These are phyloP conservation scores for Prunella vulgaris DNA, from an alignment of 257 asterid species.

Conservation along the genomic window DNA sequence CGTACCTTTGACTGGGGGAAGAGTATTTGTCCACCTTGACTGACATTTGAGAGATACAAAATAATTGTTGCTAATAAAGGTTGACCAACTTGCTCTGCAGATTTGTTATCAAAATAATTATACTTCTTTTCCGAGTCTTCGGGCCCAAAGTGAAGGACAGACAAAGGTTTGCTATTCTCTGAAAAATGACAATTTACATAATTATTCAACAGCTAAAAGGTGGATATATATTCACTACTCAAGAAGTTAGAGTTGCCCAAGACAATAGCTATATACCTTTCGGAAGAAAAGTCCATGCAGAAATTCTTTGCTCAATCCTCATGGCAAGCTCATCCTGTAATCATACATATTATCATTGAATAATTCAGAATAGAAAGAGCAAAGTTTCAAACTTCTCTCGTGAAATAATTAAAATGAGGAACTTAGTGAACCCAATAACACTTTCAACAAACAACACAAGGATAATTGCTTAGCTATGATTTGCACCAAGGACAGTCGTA, in stretches of 20 bases:
- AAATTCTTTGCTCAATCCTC: constrained; percentile 71
- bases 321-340: constrained; percentile 54
- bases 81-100: constrained; percentile 29
- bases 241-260: background rate
- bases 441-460: background rate
- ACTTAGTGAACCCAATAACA: background rate
- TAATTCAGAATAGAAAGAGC: background rate
- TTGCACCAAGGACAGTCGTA: background rate
- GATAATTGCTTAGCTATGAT: background rate
- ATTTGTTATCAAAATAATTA: constrained; percentile 34
- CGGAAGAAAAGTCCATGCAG: constrained; percentile 90
- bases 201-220: background rate
- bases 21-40: constrained; percentile 66
- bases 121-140: constrained; percentile 42
- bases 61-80: constrained; percentile 72
- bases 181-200: constrained; percentile 17
- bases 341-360: constrained; percentile 17
- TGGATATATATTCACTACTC: background rate
- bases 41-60: constrained; percentile 66
- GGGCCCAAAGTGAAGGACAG: constrained; percentile 38
- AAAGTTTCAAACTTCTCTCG: constrained; percentile 1
- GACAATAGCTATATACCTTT: constrained; percentile 39
- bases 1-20: constrained; percentile 67
- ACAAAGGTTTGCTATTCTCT: constrained; percentile 58
- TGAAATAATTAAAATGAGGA: background rate